Evolutionary conservation across 2,329 filamentous ascomycete species (phyloP), one percentile per base, ranked within the genome.

Genomic region (Sporothrix phasma): DNA sequence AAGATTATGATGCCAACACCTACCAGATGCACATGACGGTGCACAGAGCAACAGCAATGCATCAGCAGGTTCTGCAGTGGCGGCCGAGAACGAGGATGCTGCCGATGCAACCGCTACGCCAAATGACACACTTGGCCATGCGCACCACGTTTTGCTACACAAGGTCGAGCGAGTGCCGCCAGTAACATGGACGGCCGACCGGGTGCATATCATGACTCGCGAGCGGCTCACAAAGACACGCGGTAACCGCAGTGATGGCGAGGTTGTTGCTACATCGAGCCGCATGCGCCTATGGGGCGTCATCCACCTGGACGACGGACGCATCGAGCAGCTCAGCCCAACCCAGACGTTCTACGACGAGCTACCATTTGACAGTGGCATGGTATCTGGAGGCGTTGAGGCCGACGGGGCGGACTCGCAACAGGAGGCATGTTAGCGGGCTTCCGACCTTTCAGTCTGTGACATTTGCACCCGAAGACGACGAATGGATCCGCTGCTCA

Each of bases 221-320:
- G 79, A 82, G 66, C 73, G 70, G 51, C 69, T 67, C 5, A n/a
- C 13, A 5, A 24, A 34, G 17, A 37, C 47, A 1, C 47, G 45
- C 17, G 63, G 22, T 8, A 39, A 41, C 1, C 39, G 26, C 11
- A 15, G 39, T 5, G 39, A 60, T n/a, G 51, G 34, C 19, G 62
- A 63, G 15, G 47, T 47, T 15, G 19, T 34, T 26, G 53, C 70
- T 66, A 45, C 70, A 67, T 70, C 73, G 0, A 77, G 75, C 26
- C 73, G 76, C 47, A 88, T 88, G 86, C 79, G 75, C 46, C 69
- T 82, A 24, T 86, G 83, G 83, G 81, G 80, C 1, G 76, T 73
- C 2, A 74, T 87, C 22, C 71, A 78, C 45, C 68, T 75, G 15
- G 53, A 24, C 0, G 68, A 69, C 26, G 70, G 69, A 13, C 46